Base-by-base conservation (phyloP, 2,329 filamentous ascomycete genomes). In the Aspergillus neoniger region DNA sequence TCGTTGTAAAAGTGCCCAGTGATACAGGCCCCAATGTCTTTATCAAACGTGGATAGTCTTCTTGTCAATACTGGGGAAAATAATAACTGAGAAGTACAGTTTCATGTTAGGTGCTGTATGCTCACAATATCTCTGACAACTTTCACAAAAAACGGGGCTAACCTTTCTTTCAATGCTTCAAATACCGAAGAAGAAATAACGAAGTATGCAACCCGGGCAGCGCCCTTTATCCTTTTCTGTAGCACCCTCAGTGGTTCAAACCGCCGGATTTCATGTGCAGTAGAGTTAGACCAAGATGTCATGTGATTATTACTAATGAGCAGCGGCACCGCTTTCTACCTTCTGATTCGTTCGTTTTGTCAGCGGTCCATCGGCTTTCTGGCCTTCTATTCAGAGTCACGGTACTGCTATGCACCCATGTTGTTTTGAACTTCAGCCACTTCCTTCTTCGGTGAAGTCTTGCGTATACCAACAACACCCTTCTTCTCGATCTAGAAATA, bases 1-100 rank as follows among this genome's bases (percentile, higher is more conserved):
- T 99, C n/a, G 10, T 65, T 75, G 8, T 56, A 9, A 50, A 15
- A 25, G 21, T 36, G 43, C 49, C 21, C 17, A 30, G 50, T 32
- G 58, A 36, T 41, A 19, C 30, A 44, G 28, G 32, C 15, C 8
- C 21, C 23, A 36, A 36, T 36, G 32, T 14, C 32, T 14, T 36
- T 15, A 15, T 36, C 32, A 36, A 5, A 14, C 12, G 32, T 36
- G 32, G 12, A 36, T 9, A 19, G 2, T 44, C 10, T 44, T 44
- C 10, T 14, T 44, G 41, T 6, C 21, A 44, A 21, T 44, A 8
- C 10, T 44, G 17, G 19, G n/a, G 10, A 21, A 21, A 23, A 23
- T 14, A 44, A 44, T 21, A 23, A 44, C 41, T 44, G 41, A 5
- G 41, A 21, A 23, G 41, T 14, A 44, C 12, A 44, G 3, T 5